Percentiles rank a stretch among this genome's conserved stretches.
These are phyloP conservation scores for Symmetrospora coprosmae DNA, from an alignment of 768 basidiomycete species.

Conservation along the genomic window DNA sequence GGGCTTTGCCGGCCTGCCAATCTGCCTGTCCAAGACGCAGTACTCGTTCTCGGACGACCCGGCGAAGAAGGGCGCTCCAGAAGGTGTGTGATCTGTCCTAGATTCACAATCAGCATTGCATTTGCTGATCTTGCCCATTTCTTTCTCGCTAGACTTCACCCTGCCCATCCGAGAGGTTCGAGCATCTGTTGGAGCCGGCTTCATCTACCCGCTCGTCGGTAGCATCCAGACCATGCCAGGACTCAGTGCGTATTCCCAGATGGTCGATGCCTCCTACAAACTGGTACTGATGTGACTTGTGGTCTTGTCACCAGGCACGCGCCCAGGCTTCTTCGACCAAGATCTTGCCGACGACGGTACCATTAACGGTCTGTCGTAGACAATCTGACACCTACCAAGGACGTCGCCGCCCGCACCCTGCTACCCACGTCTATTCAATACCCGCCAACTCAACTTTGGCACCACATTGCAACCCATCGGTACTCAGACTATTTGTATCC, in stretches of 20 bases:
- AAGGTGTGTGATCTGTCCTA: conserved; percentile 42
- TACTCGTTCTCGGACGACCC: conserved; percentile 95
- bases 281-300: background rate
- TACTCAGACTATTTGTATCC: too few species aligned
- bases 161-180: conserved; percentile 78
- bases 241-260: conserved; percentile 41
- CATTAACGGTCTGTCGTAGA: conserved; percentile 31
- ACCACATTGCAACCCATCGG: too few species aligned
- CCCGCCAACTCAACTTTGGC: too few species aligned
- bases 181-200: conserved; percentile 82
- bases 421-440: too few species aligned
- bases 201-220: conserved; percentile 81
- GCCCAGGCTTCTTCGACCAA: conserved; percentile 31
- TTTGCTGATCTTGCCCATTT: background rate
- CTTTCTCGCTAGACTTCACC: conserved; percentile 54
- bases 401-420: too few species aligned
- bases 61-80: conserved; percentile 73
- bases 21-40: conserved; percentile 82
- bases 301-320: conserved; percentile 19
- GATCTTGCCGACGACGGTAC: conserved; percentile 28
- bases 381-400: background rate
- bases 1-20: conserved; percentile 60
- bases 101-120: conserved; percentile 1
- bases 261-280: background rate
- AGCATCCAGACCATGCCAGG: conserved; percentile 95